Conservation (phyloP, 2,329 filamentous ascomycete species). For the Westerdykella aurantiaca region DNA sequence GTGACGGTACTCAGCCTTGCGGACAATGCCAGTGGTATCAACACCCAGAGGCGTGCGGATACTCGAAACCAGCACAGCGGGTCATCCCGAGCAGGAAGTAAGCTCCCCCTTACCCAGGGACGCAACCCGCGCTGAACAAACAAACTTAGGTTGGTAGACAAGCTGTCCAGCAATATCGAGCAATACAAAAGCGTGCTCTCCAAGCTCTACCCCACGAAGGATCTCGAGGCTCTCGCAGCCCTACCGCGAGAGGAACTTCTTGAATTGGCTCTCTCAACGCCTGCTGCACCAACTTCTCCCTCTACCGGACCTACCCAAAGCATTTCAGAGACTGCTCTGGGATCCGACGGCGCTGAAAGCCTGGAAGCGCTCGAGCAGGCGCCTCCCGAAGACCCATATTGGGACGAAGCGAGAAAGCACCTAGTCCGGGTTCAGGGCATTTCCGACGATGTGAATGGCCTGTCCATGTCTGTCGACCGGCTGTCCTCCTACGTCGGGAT, state of each 20-base stretch:
- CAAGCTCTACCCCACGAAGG: constrained; percentile 40
- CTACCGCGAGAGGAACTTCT: constrained; percentile 43
- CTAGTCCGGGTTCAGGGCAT: constrained; percentile 44
- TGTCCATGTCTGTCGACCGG: constrained; percentile 58
- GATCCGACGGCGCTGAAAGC: constrained; percentile 47
- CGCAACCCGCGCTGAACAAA: constrained; percentile 56
- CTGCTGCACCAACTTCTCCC: constrained; percentile 36
- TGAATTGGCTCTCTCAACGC: constrained; percentile 39
- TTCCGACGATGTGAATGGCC: constrained; percentile 65
- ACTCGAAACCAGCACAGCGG: constrained; percentile 72
- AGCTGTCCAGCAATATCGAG: constrained; percentile 48
- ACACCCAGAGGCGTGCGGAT: constrained; percentile 71
- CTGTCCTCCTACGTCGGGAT: constrained; percentile 64
- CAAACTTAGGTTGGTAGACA: constrained; percentile 53
- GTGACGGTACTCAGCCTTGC: constrained; percentile 75
- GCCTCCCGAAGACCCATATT: constrained; percentile 58
- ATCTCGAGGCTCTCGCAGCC: constrained; percentile 36
- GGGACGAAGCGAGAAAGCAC: constrained; percentile 56
- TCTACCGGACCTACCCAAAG: constrained; percentile 21
- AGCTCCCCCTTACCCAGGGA: constrained; percentile 23
- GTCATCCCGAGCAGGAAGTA: constrained; percentile 74
- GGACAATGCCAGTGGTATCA: constrained; percentile 78
- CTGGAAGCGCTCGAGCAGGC: constrained; percentile 63
- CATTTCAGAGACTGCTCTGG: constrained; percentile 34
- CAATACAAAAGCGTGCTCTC: constrained; percentile 41